Evolutionary conservation across 192 early-diverging fungal genomes (phyloP).

Genomic region (Jimgerdemannia flammicorona): DNA sequence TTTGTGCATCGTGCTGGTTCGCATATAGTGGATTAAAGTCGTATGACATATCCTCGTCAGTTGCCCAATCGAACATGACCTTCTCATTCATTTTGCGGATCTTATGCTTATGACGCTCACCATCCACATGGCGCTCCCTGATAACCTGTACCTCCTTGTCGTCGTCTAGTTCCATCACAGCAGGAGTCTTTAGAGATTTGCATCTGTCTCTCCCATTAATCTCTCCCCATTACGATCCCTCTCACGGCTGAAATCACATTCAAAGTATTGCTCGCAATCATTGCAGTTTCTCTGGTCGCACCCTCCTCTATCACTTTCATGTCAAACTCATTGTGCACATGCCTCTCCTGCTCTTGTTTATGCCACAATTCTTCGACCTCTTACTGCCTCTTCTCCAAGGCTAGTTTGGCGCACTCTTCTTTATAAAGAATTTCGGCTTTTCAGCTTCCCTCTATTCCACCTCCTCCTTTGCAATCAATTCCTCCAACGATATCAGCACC

Average conservation of each 20-base stretch:
- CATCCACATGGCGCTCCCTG: constrained; percentile 79
- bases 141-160: constrained; percentile 35
- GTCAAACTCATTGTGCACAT: constrained; percentile 50
- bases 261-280: constrained; percentile 31
- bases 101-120: constrained; percentile 69
- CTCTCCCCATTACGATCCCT: too few relatives aligned
- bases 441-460: constrained; percentile 59
- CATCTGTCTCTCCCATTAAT: constrained; percentile 12
- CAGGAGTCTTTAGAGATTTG: not conserved
- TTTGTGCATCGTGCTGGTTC: constrained; percentile 58
- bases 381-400: constrained; percentile 75
- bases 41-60: constrained; percentile 89
- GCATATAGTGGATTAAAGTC: constrained; percentile 92
- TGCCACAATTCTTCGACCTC: constrained; percentile 73
- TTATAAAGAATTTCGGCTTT: constrained; percentile 89
- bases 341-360: constrained; percentile 58
- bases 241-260: constrained; percentile 17
- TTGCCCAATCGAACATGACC: constrained; percentile 98
- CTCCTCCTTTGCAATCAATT: constrained; percentile 63
- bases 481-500: constrained; percentile 75
- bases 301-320: constrained; percentile 39
- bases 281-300: constrained; percentile 16
- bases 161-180: not conserved
- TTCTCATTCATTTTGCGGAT: constrained; percentile 85
- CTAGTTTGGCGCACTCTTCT: constrained; percentile 82